Percentiles rank a stretch among this genome's conserved stretches.
phyloP scores from a whole-genome alignment of 1,284 basidiomycete genomes.

The Puccinia horiana region DNA sequence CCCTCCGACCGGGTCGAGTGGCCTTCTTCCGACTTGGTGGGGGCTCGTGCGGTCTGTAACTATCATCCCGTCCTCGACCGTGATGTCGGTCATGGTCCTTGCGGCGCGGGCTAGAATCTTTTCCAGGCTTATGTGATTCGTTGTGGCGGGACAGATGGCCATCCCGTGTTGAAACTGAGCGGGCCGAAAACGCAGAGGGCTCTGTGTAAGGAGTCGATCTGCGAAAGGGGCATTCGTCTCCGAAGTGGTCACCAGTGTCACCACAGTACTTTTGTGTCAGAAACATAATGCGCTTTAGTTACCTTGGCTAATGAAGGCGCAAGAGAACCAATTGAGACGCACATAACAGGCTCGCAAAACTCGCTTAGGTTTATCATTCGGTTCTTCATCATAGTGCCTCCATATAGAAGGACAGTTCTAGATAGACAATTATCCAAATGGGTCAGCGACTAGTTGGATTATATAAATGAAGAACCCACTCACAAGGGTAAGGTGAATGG shows the following conservation, averaged over 20 bases:
- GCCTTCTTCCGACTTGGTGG: neutral
- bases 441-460: neutral
- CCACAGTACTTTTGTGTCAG: slow-evolving; percentile 36
- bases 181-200: slow-evolving; percentile 40
- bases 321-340: neutral
- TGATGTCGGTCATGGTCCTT: neutral
- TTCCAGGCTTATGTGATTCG: neutral
- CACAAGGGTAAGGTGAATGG: slow-evolving; percentile 39
- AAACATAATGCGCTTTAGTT: neutral
- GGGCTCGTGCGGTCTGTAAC: neutral
- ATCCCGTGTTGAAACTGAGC: neutral
- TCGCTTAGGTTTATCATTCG: slow-evolving; percentile 27
- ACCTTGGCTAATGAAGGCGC: neutral
- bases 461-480: neutral
- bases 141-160: neutral
- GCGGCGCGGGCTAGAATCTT: slow-evolving; percentile 6
- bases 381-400: slow-evolving; percentile 35
- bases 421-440: neutral
- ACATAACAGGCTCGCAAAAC: slow-evolving; percentile 32
- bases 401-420: slow-evolving; percentile 49
- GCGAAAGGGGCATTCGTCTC: slow-evolving; percentile 43
- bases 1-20: slow-evolving; percentile 1
- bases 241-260: slow-evolving; percentile 41
- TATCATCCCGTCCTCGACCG: neutral
- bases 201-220: slow-evolving; percentile 19